These are phyloP conservation scores for Epichloe typhina DNA, from an alignment of 2,329 filamentous ascomycete genomes.

Conservation along the genomic window DNA sequence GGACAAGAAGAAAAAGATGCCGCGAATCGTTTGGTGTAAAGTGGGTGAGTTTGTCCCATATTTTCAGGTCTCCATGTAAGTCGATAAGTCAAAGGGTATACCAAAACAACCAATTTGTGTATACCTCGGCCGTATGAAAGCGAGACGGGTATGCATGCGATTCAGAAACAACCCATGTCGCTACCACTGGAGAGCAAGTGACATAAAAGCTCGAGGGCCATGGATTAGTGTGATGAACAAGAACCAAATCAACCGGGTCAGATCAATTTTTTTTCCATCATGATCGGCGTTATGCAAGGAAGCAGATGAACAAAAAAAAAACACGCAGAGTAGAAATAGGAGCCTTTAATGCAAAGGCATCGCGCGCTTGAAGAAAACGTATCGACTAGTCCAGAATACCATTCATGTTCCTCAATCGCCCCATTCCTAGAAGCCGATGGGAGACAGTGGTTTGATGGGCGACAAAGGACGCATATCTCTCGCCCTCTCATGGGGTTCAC, in stretches of 20 bases:
- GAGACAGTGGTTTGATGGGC: conserved; percentile 53
- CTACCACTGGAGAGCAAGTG: background rate
- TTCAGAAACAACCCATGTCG: background rate
- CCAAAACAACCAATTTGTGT: conserved; percentile 10
- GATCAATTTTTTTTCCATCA: background rate
- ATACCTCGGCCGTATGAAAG: background rate
- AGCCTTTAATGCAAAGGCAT: background rate
- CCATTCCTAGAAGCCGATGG: conserved; percentile 38
- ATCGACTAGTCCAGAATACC: conserved; percentile 1
- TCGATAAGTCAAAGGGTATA: conserved; percentile 14
- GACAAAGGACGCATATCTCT: conserved; percentile 43
- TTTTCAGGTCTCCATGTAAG: conserved; percentile 1
- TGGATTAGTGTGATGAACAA: background rate
- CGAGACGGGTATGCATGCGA: background rate
- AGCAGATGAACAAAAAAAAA: background rate
- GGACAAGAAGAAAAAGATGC: background rate
- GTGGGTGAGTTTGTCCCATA: background rate
- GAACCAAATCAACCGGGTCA: background rate
- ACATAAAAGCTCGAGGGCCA: background rate
- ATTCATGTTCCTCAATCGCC: background rate
- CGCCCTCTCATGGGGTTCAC: conserved; percentile 14
- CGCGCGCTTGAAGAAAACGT: conserved; percentile 2
- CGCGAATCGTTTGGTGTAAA: background rate
- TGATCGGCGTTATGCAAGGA: conserved; percentile 1
- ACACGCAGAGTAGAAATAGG: background rate